phyloP scores from a whole-genome alignment of 2,329 filamentous ascomycete species.

The Colletotrichum australisinense region DNA sequence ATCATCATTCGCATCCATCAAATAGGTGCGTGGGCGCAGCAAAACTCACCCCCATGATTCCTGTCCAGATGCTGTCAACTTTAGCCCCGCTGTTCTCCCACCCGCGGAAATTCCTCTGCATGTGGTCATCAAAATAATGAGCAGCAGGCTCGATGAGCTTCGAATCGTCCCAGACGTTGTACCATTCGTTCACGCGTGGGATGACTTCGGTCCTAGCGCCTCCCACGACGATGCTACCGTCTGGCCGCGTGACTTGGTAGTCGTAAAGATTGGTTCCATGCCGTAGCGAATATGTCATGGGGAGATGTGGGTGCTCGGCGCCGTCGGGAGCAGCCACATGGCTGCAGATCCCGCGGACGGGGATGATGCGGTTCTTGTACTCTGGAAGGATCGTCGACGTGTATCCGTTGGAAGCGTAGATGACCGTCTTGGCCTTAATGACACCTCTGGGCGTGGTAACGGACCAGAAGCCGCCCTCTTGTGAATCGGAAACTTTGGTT shows the following conservation, averaged over 20 bases:
- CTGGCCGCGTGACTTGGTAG: constrained; percentile 56
- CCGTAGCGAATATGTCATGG: constrained; percentile 41
- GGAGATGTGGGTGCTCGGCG: constrained; percentile 35
- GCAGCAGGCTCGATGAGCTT: constrained; percentile 51
- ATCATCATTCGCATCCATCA: background rate
- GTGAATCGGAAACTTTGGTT: constrained; percentile 32
- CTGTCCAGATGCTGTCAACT: constrained; percentile 52
- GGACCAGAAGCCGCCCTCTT: constrained; percentile 36
- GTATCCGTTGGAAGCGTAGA: constrained; percentile 77
- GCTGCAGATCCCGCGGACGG: constrained; percentile 62
- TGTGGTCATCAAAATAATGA: constrained; percentile 56
- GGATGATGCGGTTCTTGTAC: constrained; percentile 71
- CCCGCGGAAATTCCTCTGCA: constrained; percentile 56
- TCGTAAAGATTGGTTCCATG: constrained; percentile 39
- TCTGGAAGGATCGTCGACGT: constrained; percentile 69
- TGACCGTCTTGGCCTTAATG: constrained; percentile 63
- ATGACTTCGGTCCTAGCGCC: constrained; percentile 44
- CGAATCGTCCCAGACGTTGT: constrained; percentile 55
- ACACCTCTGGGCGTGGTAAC: constrained; percentile 63
- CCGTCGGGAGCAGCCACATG: constrained; percentile 41
- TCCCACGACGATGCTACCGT: constrained; percentile 56
- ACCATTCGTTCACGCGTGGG: constrained; percentile 48
- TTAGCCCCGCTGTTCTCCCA: constrained; percentile 56
- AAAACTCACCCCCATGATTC: constrained; percentile 44
- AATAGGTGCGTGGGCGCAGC: background rate